phyloP scores from a whole-genome alignment of 2,329 filamentous ascomycete species.

The Neophaeococcomyces aloes region DNA sequence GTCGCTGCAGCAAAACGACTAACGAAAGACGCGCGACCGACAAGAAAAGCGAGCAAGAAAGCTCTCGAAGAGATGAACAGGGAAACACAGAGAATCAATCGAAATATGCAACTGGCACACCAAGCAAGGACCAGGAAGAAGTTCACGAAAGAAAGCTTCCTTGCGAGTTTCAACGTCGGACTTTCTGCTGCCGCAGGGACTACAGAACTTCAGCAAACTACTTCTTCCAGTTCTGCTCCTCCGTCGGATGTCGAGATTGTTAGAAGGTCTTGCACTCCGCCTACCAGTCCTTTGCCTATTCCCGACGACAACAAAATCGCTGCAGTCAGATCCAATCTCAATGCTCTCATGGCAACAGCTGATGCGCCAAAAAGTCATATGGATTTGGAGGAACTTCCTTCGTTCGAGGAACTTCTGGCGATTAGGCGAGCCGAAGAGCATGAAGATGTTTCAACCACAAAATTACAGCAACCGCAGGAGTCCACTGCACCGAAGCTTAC shows the following conservation, averaged over 20 bases:
- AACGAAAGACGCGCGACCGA: conserved; percentile 50
- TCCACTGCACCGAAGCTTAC: background rate
- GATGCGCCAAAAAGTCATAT: conserved; percentile 23
- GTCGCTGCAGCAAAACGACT: conserved; percentile 57
- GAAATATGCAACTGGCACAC: conserved; percentile 84
- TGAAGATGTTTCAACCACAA: conserved; percentile 1
- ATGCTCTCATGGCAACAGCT: background rate
- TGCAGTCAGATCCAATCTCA: background rate
- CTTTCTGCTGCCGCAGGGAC: conserved; percentile 29
- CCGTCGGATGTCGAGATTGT: conserved; percentile 34
- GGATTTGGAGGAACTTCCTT: background rate
- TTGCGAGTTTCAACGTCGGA: conserved; percentile 72
- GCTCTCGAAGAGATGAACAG: conserved; percentile 89
- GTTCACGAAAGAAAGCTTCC: conserved; percentile 70
- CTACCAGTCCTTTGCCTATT: conserved; percentile 51
- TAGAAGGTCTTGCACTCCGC: conserved; percentile 51
- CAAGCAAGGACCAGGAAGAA: conserved; percentile 86
- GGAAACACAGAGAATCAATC: conserved; percentile 81
- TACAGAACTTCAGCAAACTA: conserved; percentile 11
- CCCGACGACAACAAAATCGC: conserved; percentile 19
- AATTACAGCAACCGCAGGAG: background rate
- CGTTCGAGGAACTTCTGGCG: conserved; percentile 1
- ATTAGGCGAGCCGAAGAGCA: conserved; percentile 11
- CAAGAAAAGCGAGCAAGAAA: conserved; percentile 84
- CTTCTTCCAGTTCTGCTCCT: conserved; percentile 40